Evolutionary conservation across 139 green algal genomes (phyloP), one percentile per base, ranked within the genome.

Genomic region (Desmodesmus armatus): DNA sequence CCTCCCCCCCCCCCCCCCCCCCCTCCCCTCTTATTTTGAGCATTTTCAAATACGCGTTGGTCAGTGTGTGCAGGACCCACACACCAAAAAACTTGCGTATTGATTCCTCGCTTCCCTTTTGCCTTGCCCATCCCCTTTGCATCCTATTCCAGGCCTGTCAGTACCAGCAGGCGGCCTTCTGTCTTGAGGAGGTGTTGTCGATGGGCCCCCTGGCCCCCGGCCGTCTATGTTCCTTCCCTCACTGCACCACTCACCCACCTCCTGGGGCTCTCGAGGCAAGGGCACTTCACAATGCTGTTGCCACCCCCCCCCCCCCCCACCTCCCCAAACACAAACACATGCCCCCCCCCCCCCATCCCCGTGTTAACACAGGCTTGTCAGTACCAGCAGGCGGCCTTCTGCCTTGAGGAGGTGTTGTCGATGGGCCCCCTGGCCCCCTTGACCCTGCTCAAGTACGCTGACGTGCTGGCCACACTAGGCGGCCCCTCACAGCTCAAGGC

Each of bases 391-490:
- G 96, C 95, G 0, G 90, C 92, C 0, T 96, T 96, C 80, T 98
- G 95, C 90, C 90, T 94, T 39, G 96, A 98, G 84, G 96, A 98
- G 92, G 85, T 98, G 27, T 76, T 98, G n/a, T 87, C 96, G 87
- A 90, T 94, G 47, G 63, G 83, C 6, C 92, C 95, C 0, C 63
- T 37, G 62, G 86, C 92, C 62, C 80, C 91, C 27, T 76, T 80
- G 27, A 88, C 89, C 41, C 85, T 94, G 80, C 77, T 96, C 23
- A 87, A 89, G 43, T 94, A 94, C 40, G 96, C 93, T 7, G 96
- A 98, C 83, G 73, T 93, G 31, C 88, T 98, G 76, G 95, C 94
- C 86, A 96, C 94, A 6, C 40, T 96, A 1, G 94, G 94, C 0
- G 90, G 89, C 7, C 6, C 82, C 0, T 19, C 70, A 31, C 91